These are phyloP conservation scores for Lactifluus volemus DNA, from an alignment of 768 basidiomycete genomes.

Conservation along the genomic window DNA sequence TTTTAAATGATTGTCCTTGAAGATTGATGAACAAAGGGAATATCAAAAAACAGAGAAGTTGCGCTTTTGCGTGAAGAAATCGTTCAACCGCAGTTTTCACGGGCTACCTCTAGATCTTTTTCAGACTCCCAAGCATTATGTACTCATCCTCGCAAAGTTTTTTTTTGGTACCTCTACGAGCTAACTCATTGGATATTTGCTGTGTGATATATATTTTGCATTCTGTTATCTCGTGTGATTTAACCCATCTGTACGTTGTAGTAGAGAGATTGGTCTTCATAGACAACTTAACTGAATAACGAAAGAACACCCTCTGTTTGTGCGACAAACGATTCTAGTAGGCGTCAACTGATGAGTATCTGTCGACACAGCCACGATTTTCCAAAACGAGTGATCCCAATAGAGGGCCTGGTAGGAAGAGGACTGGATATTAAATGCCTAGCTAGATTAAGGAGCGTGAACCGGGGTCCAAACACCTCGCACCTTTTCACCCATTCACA, in stretches of 20 bases:
- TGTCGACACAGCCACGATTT: background rate
- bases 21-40: too few relatives aligned
- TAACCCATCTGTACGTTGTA: background rate
- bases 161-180: background rate
- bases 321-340: too few relatives aligned
- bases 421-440: background rate
- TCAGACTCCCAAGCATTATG: background rate
- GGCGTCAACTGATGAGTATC: background rate
- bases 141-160: background rate
- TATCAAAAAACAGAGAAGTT: too few relatives aligned
- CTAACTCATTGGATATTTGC: background rate
- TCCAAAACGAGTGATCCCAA: too few relatives aligned
- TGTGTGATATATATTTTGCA: background rate
- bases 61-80: too few relatives aligned
- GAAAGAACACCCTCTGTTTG: too few relatives aligned
- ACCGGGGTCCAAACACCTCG: too few relatives aligned
- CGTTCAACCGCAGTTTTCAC: background rate
- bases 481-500: too few relatives aligned
- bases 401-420: background rate
- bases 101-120: background rate
- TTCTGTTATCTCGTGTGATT: background rate
- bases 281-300: background rate
- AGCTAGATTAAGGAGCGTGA: background rate
- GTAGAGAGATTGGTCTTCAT: background rate
- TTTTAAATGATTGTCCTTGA: too few relatives aligned